Evolutionary conservation across 345 rosid species (phyloP).

Genomic region (Raphanus sativus): DNA sequence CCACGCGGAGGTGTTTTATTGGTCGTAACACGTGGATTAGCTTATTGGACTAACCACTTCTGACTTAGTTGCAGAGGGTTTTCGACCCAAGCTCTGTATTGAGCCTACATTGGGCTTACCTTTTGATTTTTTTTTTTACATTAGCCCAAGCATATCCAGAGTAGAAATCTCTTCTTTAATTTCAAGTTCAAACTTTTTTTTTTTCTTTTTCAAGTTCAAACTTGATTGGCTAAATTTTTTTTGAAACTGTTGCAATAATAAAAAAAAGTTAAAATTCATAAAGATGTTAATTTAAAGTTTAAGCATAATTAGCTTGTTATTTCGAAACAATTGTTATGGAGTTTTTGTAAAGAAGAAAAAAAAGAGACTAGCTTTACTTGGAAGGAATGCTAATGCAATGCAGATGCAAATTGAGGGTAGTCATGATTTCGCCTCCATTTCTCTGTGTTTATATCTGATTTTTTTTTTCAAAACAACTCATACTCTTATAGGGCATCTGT

Average conservation of each 20-base stretch:
- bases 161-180: no score
- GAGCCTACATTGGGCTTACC: slow-evolving; percentile 5
- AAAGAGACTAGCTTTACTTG: slow-evolving; percentile 8
- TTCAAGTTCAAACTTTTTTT: background rate
- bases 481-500: no score
- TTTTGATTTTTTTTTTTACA: background rate
- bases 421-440: background rate
- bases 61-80: background rate
- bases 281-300: background rate
- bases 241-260: no score
- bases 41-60: background rate
- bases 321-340: background rate
- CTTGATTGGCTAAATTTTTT: background rate
- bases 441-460: background rate
- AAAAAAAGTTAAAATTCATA: no score
- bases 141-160: background rate
- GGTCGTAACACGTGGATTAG: slow-evolving; percentile 9
- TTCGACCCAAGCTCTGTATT: background rate
- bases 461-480: no score
- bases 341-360: background rate
- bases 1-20: slow-evolving; percentile 26
- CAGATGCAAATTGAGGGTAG: background rate
- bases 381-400: slow-evolving; percentile 15
- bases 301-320: background rate
- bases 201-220: no score